These are phyloP conservation scores for Diospyros lotus DNA, from an alignment of 148 eudicot species.

Conservation along the genomic window DNA sequence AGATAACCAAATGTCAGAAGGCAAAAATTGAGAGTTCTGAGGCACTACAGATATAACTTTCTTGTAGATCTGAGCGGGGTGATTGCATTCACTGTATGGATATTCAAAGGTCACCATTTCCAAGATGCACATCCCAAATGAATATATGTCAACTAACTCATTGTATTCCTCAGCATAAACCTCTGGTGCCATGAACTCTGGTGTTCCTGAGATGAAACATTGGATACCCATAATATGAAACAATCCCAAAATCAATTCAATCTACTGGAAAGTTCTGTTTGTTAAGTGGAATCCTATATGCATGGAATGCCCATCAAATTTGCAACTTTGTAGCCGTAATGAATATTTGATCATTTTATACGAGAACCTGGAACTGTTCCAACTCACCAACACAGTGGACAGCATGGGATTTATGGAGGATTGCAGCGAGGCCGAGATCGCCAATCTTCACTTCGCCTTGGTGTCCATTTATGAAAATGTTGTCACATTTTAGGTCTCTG, in stretches of 20 bases:
- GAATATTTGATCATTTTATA: neutral
- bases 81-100: conserved; percentile 50
- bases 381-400: conserved; percentile 43
- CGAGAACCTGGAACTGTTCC: neutral
- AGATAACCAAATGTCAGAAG: neutral
- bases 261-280: neutral
- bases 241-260: neutral
- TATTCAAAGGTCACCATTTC: conserved; percentile 53
- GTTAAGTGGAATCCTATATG: neutral
- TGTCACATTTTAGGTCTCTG: conserved; percentile 48
- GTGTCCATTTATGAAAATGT: conserved; percentile 43
- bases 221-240: neutral
- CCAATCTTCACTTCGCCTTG: conserved; percentile 53
- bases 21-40: neutral
- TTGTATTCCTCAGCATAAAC: conserved; percentile 48
- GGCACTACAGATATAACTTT: conserved; percentile 45
- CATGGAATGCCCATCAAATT: neutral
- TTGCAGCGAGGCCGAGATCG: conserved; percentile 48
- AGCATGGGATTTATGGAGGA: conserved; percentile 41
- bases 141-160: conserved; percentile 43
- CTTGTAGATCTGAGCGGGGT: conserved; percentile 52
- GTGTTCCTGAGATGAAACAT: conserved; percentile 31
- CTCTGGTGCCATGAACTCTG: conserved; percentile 56
- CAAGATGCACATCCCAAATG: conserved; percentile 51
- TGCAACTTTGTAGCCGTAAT: neutral